These are phyloP conservation scores for Suillus clintonianus DNA, from an alignment of 768 basidiomycete genomes.

Conservation along the genomic window DNA sequence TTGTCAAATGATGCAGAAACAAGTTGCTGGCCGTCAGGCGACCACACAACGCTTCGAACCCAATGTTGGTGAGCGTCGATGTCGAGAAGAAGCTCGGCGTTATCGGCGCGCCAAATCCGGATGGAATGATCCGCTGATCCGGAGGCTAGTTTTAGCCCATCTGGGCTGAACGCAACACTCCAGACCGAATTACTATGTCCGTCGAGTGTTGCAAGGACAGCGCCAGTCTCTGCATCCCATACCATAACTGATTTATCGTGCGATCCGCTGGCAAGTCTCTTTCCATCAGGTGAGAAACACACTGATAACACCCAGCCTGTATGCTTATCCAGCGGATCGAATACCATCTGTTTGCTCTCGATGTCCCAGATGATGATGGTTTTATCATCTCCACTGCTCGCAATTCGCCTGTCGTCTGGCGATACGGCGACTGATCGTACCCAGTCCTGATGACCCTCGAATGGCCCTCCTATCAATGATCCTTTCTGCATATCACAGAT, in stretches of 20 bases:
- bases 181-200: neutral
- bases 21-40: constrained; percentile 16
- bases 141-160: constrained; percentile 9
- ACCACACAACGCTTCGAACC: constrained; percentile 33
- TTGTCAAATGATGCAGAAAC: constrained; percentile 15
- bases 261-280: constrained; percentile 10
- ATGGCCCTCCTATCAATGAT: constrained; percentile 23
- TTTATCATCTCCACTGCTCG: constrained; percentile 33
- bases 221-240: constrained; percentile 8
- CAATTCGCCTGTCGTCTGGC: constrained; percentile 31
- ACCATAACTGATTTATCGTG: neutral
- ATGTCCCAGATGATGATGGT: constrained; percentile 34
- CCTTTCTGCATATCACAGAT: constrained; percentile 27
- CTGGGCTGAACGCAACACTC: constrained; percentile 14
- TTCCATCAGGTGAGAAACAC: constrained; percentile 8
- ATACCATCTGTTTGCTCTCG: constrained; percentile 23
- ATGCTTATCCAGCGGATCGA: constrained; percentile 23
- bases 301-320: constrained; percentile 1
- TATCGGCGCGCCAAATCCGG: constrained; percentile 5
- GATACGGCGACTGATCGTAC: constrained; percentile 35
- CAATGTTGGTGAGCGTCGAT: constrained; percentile 5
- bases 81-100: neutral
- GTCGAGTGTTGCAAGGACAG: neutral
- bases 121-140: constrained; percentile 10
- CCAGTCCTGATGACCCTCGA: constrained; percentile 30